Base-by-base conservation (phyloP, 108 stramenopile genomes). In the Epithemia pelagica region DNA sequence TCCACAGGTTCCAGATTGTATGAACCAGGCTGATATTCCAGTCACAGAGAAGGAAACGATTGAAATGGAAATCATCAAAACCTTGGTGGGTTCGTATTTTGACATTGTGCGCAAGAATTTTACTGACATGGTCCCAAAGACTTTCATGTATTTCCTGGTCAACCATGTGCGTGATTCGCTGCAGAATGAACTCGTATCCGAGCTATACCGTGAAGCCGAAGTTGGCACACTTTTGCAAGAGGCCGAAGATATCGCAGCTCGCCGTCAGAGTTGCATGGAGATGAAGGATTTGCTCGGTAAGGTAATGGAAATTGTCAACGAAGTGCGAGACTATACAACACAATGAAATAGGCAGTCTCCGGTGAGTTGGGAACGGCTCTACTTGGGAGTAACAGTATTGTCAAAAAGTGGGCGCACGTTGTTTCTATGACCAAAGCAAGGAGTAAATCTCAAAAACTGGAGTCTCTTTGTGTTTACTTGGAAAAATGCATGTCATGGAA, bases 71-170 rank as follows among this genome's bases (percentile, higher is more conserved):
- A 93, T 97, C 56, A 97, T 99, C 78, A 97, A 98, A 77, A 87
- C 89, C 24, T 72, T 98, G 33, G 92, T 97, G 59, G 82, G 88
- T 52, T 88, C 91, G 15, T 98, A 98, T 78, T 97, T 98, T 66
- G 83, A 79, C 66, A 93, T 99, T 37, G 96, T 96, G 0, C 82
- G 96, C 32, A 99, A 97, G 63, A 61, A 61, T 61, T 61, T 61
- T 18, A 61, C 30, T 30, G 60, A 61, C 26, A 61, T 61, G 60
- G 60, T 61, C 5, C 60, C 60, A 3, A 61, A 99, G 77, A 97
- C 96, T 0, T 92, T 99, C 82, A 99, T 99, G 98, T 94, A 88
- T 78, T 97, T 96, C 67, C 74, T 99, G 30, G 96, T 99, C 25
- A 96, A 97, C 67, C 91, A 98, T 51, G 91, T 90, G 59, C 87